These are phyloP conservation scores for Sistotremastrum niveocremeum DNA, from an alignment of 768 basidiomycete genomes.

Conservation along the genomic window DNA sequence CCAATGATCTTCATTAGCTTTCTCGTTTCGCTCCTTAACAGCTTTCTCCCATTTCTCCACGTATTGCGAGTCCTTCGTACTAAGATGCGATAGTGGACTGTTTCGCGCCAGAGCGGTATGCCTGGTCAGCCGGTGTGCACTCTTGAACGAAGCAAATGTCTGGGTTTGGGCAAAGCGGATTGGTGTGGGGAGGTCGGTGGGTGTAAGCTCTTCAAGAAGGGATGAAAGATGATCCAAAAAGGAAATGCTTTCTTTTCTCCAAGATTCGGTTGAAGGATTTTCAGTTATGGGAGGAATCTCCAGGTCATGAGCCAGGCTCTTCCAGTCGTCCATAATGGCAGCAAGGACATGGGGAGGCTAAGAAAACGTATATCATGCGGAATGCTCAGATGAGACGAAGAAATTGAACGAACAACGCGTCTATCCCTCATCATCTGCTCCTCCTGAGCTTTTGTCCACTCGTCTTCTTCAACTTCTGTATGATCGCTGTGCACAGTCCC, in stretches of 20 bases:
- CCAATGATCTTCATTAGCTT: constrained; percentile 48
- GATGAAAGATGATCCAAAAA: constrained; percentile 28
- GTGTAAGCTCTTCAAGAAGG: constrained; percentile 30
- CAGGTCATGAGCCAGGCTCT: constrained; percentile 35
- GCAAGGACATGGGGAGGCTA: constrained; percentile 61
- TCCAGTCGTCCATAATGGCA: constrained; percentile 39
- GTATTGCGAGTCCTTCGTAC: constrained; percentile 44
- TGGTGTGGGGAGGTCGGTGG: constrained; percentile 25
- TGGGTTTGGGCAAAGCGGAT: constrained; percentile 41
- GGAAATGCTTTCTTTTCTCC: neutral
- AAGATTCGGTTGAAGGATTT: constrained; percentile 2
- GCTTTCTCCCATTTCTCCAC: constrained; percentile 65
- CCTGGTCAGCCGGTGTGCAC: constrained; percentile 51
- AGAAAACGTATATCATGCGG: constrained; percentile 10
- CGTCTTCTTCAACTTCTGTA: constrained; percentile 1
- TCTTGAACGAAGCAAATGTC: constrained; percentile 42
- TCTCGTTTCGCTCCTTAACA: constrained; percentile 39
- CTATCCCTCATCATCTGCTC: constrained; percentile 47
- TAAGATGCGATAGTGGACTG: constrained; percentile 59
- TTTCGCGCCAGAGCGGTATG: constrained; percentile 35
- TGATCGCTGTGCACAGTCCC: no score
- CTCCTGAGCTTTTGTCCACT: constrained; percentile 13
- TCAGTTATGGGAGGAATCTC: constrained; percentile 26
- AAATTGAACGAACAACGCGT: constrained; percentile 40
- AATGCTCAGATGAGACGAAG: neutral